These are phyloP conservation scores for Lasiodiplodia citricola DNA, from an alignment of 2,329 filamentous ascomycete species.

Conservation along the genomic window DNA sequence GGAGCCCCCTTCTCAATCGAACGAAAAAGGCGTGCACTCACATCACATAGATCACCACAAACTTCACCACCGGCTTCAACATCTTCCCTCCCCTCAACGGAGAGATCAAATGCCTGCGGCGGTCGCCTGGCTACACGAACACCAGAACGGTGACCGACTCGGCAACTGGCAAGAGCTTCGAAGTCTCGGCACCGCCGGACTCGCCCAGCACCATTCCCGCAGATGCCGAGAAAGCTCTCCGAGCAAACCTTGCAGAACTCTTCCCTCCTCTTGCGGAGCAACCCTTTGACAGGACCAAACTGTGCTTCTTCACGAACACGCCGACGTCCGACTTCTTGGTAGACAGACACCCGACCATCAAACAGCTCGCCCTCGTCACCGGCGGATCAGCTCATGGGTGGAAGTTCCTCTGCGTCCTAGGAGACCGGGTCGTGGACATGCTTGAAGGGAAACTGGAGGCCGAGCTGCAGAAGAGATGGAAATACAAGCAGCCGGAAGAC, in stretches of 20 bases:
- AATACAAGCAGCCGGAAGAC: slow-evolving; percentile 17
- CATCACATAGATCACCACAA: slow-evolving; percentile 12
- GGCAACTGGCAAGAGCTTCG: neutral
- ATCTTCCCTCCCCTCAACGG: slow-evolving; percentile 26
- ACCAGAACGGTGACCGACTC: slow-evolving; percentile 6
- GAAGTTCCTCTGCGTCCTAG: slow-evolving; percentile 65
- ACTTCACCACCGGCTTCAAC: slow-evolving; percentile 26
- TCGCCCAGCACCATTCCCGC: slow-evolving; percentile 23
- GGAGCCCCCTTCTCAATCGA: neutral
- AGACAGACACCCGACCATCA: slow-evolving; percentile 55
- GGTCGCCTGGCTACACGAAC: slow-evolving; percentile 24
- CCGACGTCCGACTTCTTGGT: slow-evolving; percentile 62
- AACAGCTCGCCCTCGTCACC: slow-evolving; percentile 61
- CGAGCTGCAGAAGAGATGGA: slow-evolving; percentile 23
- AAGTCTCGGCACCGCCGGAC: slow-evolving; percentile 18
- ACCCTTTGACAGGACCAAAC: slow-evolving; percentile 53
- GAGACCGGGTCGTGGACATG: slow-evolving; percentile 57
- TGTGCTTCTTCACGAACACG: slow-evolving; percentile 65
- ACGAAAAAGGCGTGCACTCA: neutral
- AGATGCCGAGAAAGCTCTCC: slow-evolving; percentile 13
- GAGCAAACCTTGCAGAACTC: slow-evolving; percentile 22
- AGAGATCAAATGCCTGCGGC: slow-evolving; percentile 24
- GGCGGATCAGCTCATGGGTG: slow-evolving; percentile 68
- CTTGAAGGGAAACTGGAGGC: slow-evolving; percentile 21
- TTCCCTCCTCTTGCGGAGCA: slow-evolving; percentile 38